Base-by-base conservation (phyloP, 164 flowering plant species). In the Protea cynaroides region DNA sequence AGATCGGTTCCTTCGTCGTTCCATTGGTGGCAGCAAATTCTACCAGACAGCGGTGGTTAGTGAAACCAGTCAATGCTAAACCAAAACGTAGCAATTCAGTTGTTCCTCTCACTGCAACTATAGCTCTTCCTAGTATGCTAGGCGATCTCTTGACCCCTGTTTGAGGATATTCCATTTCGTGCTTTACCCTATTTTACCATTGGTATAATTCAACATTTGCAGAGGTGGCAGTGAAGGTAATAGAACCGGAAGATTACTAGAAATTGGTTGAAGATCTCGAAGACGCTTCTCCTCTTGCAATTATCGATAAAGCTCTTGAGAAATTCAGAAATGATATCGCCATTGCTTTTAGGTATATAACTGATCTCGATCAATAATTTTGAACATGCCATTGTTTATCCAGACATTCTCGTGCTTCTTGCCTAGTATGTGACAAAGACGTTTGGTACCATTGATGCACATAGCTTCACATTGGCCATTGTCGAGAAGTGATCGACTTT, bases 241-340 rank as follows among this genome's bases (percentile, higher is more conserved):
- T n/a, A 50, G 74, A 63, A 47, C 57, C 56, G 14, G 85, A 76
- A 70, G 89, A 82, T 67, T 86, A 64, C 60, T 87, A 82, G 72
- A 65, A 79, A 65, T 69, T 89, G 71, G 89, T 89, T 8, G 76
- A 69, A 61, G 84, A 80, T 24, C 84, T 90, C 13, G 80, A 80
- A 29, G 77, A 78, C 44, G 94, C 96, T 47, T 90, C 98, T 6
- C 97, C 98, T 19, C 86, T 93, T 53, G 86, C 84, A 63, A 89
- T 90, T 25, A 90, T 90, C 82, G 96, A 88, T 63, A 84, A 67
- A 55, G 97, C 97, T 25, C 91, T 88, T 2, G 84, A 74, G 69
- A 80, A 68, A 63, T 90, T 88, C 68, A 96, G 96, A 24, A 63
- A 81, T n/a, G n/a, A n/a, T n/a, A n/a, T n/a, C n/a, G n/a, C n/a